phyloP scores from a whole-genome alignment of 306 rosid genomes.

The Elaeagnus macrophylla region DNA sequence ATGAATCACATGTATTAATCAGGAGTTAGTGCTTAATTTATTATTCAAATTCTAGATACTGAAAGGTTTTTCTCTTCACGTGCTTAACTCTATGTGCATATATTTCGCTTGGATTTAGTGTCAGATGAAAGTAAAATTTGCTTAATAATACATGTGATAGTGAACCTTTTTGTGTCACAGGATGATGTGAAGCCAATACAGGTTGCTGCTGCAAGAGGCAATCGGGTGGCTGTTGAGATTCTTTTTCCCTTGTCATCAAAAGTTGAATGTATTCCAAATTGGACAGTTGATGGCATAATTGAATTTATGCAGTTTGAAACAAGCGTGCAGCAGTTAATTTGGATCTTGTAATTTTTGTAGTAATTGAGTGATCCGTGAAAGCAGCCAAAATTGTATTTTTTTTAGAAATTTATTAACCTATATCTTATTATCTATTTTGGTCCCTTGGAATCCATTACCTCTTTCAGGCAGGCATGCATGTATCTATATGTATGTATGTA shows the following conservation, averaged over 20 bases:
- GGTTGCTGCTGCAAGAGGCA: slow-evolving; percentile 71
- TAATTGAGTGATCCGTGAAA: neutral
- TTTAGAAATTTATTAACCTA: too few species aligned
- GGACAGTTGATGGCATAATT: slow-evolving; percentile 70
- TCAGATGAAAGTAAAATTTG: too few species aligned
- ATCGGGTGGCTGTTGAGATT: slow-evolving; percentile 53
- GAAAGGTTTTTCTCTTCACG: too few species aligned
- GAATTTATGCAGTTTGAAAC: slow-evolving; percentile 58
- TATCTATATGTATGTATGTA: neutral
- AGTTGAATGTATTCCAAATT: slow-evolving; percentile 45
- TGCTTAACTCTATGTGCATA: too few species aligned
- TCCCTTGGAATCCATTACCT: too few species aligned
- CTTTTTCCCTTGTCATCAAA: slow-evolving; percentile 71
- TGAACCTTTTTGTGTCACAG: slow-evolving; percentile 32
- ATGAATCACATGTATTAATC: too few species aligned
- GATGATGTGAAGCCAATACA: slow-evolving; percentile 78
- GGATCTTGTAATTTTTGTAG: slow-evolving; percentile 8
- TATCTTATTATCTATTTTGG: too few species aligned
- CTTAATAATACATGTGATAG: neutral
- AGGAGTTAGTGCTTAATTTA: too few species aligned
- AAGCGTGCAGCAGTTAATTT: slow-evolving; percentile 54
- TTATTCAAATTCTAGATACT: too few species aligned
- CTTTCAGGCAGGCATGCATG: neutral
- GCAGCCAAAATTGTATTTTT: too few species aligned
- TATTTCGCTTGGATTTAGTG: too few species aligned